These are phyloP conservation scores for Pseudogymnoascus destructans DNA, from an alignment of 2,329 filamentous ascomycete genomes.

Conservation along the genomic window DNA sequence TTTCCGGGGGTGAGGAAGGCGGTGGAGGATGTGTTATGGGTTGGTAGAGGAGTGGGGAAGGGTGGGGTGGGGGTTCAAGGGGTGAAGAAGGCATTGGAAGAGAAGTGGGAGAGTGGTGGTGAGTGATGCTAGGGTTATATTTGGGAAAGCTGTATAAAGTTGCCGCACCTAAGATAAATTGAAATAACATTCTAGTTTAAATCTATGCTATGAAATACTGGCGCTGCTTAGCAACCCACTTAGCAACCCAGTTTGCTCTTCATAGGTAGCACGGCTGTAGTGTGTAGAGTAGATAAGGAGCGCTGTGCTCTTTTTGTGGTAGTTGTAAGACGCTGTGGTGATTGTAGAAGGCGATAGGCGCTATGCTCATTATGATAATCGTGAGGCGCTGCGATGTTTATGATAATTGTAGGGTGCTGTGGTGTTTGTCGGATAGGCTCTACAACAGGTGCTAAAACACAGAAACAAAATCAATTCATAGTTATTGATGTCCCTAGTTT, in stretches of 20 bases:
- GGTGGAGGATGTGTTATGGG: conserved; percentile 46
- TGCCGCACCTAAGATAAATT: background rate
- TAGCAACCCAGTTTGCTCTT: too few species aligned
- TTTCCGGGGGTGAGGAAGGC: conserved; percentile 59
- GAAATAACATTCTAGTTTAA: background rate
- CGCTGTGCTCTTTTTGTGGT: too few species aligned
- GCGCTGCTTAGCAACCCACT: too few species aligned
- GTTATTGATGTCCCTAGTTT: background rate
- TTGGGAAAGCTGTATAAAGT: background rate
- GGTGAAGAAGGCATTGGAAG: conserved; percentile 27
- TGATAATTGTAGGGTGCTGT: too few species aligned
- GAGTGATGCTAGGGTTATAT: background rate
- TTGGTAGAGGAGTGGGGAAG: conserved; percentile 32
- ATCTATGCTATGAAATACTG: too few species aligned
- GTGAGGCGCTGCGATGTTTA: too few species aligned
- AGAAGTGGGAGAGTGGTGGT: background rate
- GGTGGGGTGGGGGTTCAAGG: conserved; percentile 45
- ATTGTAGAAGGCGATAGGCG: too few species aligned
- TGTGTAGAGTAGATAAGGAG: too few species aligned
- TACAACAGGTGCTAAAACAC: background rate
- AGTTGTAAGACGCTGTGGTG: too few species aligned
- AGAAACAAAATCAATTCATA: background rate
- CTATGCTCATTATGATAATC: too few species aligned
- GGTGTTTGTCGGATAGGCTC: too few species aligned
- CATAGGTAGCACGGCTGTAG: too few species aligned